These are phyloP conservation scores for Massarina eburnea DNA, from an alignment of 2,329 filamentous ascomycete genomes.

Conservation along the genomic window DNA sequence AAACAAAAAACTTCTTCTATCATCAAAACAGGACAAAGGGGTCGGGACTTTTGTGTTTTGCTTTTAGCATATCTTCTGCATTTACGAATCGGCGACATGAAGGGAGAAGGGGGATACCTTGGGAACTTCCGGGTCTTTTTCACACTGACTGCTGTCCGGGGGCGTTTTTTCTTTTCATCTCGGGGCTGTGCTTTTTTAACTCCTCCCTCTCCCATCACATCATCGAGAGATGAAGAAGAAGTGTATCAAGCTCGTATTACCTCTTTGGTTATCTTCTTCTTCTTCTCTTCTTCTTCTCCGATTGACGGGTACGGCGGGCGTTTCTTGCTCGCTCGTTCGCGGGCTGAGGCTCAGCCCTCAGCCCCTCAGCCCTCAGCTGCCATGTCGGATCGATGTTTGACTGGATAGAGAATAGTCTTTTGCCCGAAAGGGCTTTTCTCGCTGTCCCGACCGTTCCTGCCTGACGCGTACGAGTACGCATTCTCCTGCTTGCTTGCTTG, in stretches of 20 bases:
- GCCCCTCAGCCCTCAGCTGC: neutral
- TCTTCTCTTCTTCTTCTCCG: conserved; percentile 14
- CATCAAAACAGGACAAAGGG: neutral
- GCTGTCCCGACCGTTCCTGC: neutral
- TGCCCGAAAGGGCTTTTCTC: neutral
- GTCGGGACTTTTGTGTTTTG: conserved; percentile 12
- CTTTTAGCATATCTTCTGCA: conserved; percentile 39
- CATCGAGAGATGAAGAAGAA: no score
- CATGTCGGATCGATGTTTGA: conserved; percentile 11
- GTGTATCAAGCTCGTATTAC: conserved; percentile 28
- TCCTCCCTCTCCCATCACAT: no score
- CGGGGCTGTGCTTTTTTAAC: no score
- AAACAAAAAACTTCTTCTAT: neutral
- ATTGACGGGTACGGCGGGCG: no score
- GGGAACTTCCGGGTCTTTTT: conserved; percentile 16
- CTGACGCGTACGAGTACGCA: no score
- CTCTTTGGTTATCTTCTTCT: conserved; percentile 26
- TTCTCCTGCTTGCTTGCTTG: no score
- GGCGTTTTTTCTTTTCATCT: no score
- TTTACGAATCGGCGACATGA: conserved; percentile 42
- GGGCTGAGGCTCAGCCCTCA: no score
- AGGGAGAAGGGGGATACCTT: conserved; percentile 31
- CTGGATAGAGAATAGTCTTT: conserved; percentile 12
- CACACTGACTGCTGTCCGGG: conserved; percentile 2
- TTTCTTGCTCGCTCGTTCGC: no score